These are phyloP conservation scores for Trichoderma aggressivum DNA, from an alignment of 2,329 filamentous ascomycete genomes.

Conservation along the genomic window DNA sequence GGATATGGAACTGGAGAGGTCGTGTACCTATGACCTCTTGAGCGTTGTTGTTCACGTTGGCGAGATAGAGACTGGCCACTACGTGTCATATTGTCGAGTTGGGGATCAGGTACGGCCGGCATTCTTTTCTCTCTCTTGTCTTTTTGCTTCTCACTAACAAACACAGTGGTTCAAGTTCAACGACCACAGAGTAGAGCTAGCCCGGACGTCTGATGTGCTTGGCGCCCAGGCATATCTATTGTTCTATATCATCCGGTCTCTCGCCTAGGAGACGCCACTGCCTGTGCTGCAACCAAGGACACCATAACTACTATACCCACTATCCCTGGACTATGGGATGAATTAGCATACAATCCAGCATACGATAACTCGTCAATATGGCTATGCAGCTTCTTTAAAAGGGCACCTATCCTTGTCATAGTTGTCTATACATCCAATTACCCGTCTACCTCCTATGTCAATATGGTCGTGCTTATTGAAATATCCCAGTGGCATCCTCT, in stretches of 20 bases:
- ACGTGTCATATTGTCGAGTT: slow-evolving; percentile 82
- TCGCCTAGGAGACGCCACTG: slow-evolving; percentile 33
- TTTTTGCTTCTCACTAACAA: slow-evolving; percentile 10
- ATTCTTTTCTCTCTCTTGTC: background rate
- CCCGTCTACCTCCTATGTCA: background rate
- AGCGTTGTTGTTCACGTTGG: slow-evolving; percentile 92
- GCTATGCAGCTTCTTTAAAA: background rate
- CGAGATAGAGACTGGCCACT: slow-evolving; percentile 89
- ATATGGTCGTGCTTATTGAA: background rate
- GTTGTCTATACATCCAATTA: background rate
- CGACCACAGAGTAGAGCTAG: slow-evolving; percentile 86
- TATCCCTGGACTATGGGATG: background rate
- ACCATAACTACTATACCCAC: background rate
- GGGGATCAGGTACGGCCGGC: slow-evolving; percentile 55
- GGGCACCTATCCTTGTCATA: background rate
- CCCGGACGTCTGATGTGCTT: slow-evolving; percentile 79
- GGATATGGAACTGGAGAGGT: slow-evolving; percentile 56
- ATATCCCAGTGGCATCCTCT: background rate
- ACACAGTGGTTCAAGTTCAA: slow-evolving; percentile 90
- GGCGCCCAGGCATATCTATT: slow-evolving; percentile 83
- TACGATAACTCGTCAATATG: background rate
- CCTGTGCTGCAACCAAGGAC: background rate
- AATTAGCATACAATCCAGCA: background rate
- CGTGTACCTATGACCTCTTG: slow-evolving; percentile 79
- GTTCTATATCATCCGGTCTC: slow-evolving; percentile 73